These are phyloP conservation scores for Funneliformis mosseae DNA, from an alignment of 192 early-diverging fungal species.

Conservation along the genomic window DNA sequence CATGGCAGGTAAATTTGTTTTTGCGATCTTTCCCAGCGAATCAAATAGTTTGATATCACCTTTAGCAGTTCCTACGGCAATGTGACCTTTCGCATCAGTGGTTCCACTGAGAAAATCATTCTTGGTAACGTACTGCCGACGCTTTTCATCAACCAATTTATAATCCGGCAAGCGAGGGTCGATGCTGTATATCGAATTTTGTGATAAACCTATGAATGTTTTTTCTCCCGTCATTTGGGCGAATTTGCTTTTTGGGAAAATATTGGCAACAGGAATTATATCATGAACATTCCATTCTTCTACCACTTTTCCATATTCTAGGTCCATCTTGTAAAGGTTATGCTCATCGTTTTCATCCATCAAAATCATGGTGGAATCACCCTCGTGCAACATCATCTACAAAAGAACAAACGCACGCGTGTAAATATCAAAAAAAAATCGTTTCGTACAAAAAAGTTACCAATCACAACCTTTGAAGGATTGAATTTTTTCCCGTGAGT, in stretches of 20 bases:
- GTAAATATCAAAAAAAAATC: neutral
- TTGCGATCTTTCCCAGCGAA: conserved; percentile 78
- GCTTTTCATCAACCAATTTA: conserved; percentile 71
- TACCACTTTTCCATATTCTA: conserved; percentile 88
- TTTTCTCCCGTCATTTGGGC: conserved; percentile 72
- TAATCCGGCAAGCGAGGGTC: conserved; percentile 80
- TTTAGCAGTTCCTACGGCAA: conserved; percentile 81
- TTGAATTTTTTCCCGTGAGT: conserved; percentile 63
- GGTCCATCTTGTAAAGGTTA: conserved; percentile 87
- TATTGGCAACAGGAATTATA: conserved; percentile 61
- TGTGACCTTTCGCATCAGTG: conserved; percentile 77
- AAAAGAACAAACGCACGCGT: neutral
- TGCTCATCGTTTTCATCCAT: conserved; percentile 70
- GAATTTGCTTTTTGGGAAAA: conserved; percentile 78
- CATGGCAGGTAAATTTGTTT: conserved; percentile 81
- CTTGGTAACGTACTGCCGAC: conserved; percentile 71
- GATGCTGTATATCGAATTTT: conserved; percentile 83
- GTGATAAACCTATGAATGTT: conserved; percentile 81
- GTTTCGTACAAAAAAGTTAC: neutral
- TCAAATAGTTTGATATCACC: conserved; percentile 90
- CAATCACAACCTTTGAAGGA: conserved; percentile 49
- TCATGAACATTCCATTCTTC: conserved; percentile 92
- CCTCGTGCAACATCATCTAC: conserved; percentile 83
- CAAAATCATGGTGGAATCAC: conserved; percentile 79
- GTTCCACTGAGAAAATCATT: conserved; percentile 71